These are phyloP conservation scores for Purpureocillium takamizusanense DNA, from an alignment of 2,329 filamentous ascomycete genomes.

Conservation along the genomic window DNA sequence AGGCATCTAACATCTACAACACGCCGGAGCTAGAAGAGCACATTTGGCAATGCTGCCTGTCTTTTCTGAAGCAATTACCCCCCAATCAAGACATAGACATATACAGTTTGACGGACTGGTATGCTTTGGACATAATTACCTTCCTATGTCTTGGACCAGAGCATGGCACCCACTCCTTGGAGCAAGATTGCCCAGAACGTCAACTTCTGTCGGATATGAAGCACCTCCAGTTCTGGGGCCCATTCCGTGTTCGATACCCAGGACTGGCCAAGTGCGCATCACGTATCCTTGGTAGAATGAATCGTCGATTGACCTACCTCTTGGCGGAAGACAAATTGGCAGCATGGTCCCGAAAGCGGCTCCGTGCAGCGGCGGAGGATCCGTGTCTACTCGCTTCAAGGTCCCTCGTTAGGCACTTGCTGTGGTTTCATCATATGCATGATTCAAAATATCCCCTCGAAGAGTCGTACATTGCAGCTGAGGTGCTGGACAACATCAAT, in stretches of 20 bases:
- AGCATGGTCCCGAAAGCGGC: slow-evolving; percentile 2
- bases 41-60: slow-evolving; percentile 1
- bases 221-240: slow-evolving; percentile 1
- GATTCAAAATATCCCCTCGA: background rate
- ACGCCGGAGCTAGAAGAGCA: slow-evolving; percentile 3
- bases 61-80: background rate
- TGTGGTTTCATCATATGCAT: background rate
- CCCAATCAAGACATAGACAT: slow-evolving; percentile 1
- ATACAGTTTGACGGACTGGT: slow-evolving; percentile 4
- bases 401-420: slow-evolving; percentile 2
- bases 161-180: slow-evolving; percentile 1
- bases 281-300: background rate
- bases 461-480: slow-evolving; percentile 1
- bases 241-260: slow-evolving; percentile 2
- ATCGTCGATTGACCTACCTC: slow-evolving; percentile 1
- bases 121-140: slow-evolving; percentile 5
- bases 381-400: background rate
- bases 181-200: slow-evolving; percentile 3
- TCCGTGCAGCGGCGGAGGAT: slow-evolving; percentile 1
- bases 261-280: background rate
- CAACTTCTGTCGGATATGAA: slow-evolving; percentile 3
- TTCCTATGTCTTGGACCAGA: slow-evolving; percentile 2
- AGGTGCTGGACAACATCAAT: slow-evolving; percentile 6
- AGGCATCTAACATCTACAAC: slow-evolving; percentile 5
- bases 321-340: slow-evolving; percentile 4